These are phyloP conservation scores for Ensete ventricosum DNA, from an alignment of 176 grass and related monocot genomes.

Conservation along the genomic window DNA sequence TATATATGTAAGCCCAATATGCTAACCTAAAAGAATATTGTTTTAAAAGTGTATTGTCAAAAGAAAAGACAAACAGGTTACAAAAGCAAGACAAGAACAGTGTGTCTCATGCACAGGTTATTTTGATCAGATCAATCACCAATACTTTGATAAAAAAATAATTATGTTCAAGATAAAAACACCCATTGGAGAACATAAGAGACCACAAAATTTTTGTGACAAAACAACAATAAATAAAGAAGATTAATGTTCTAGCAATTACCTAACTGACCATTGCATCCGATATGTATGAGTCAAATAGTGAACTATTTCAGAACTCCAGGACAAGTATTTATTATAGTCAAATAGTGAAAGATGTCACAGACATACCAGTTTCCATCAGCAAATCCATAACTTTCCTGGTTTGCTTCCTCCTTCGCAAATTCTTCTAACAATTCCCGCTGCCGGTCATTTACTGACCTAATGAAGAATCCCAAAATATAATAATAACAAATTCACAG, in stretches of 20 bases:
- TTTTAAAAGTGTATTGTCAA: neutral
- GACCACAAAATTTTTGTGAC: neutral
- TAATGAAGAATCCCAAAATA: conserved; percentile 22
- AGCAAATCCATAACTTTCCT: conserved; percentile 45
- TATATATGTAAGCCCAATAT: neutral
- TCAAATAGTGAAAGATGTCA: neutral
- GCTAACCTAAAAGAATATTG: neutral
- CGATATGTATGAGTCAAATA: too few relatives aligned
- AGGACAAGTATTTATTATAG: neutral
- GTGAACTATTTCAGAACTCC: too few relatives aligned
- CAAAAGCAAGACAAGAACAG: neutral
- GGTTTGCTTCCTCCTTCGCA: conserved; percentile 58
- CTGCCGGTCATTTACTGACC: conserved; percentile 72
- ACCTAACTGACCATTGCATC: too few relatives aligned
- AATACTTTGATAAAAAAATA: neutral
- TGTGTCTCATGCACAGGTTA: neutral
- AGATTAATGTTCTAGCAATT: neutral
- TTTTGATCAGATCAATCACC: neutral
- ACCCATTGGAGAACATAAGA: neutral
- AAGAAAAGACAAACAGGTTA: neutral
- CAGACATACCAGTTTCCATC: conserved; percentile 59
- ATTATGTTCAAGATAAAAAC: neutral
- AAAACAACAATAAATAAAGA: neutral
- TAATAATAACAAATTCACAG: neutral
- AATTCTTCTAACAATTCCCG: conserved; percentile 82